Conservation (phyloP, 257 asterid genomes). For the Solanum chaucha region DNA sequence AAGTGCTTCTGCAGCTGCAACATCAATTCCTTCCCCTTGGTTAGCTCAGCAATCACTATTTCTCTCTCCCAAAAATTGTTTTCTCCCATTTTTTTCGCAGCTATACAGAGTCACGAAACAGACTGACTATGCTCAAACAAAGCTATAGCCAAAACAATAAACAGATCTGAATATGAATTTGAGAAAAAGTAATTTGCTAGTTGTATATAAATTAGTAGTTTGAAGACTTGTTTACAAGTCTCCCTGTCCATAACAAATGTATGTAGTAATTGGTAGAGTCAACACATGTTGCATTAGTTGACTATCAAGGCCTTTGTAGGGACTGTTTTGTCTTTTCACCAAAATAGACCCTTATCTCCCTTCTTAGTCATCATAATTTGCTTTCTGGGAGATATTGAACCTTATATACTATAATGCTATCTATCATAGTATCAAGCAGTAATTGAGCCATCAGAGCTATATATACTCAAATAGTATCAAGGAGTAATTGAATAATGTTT, state of each 20-base stretch:
- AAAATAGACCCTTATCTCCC: not conserved
- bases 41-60: constrained; percentile 13
- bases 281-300: not conserved
- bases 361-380: not conserved
- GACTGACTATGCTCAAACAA: not conserved
- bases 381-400: not conserved
- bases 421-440: not conserved
- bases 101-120: not conserved
- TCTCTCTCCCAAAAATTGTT: constrained; percentile 3
- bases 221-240: not conserved
- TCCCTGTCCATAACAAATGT: not conserved
- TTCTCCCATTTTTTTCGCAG: constrained; percentile 5
- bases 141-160: not conserved
- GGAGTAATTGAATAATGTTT: too few species aligned
- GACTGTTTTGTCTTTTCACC: not conserved
- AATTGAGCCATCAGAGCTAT: not conserved
- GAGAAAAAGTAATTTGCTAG: not conserved
- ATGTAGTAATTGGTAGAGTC: not conserved
- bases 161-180: not conserved
- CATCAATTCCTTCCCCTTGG: constrained; percentile 20
- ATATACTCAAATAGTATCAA: too few species aligned
- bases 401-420: not conserved
- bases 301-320: not conserved
- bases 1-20: constrained; percentile 21
- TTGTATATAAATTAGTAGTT: not conserved